Base-by-base conservation (phyloP, 139 green algal genomes). In the Micractinium conductrix region DNA sequence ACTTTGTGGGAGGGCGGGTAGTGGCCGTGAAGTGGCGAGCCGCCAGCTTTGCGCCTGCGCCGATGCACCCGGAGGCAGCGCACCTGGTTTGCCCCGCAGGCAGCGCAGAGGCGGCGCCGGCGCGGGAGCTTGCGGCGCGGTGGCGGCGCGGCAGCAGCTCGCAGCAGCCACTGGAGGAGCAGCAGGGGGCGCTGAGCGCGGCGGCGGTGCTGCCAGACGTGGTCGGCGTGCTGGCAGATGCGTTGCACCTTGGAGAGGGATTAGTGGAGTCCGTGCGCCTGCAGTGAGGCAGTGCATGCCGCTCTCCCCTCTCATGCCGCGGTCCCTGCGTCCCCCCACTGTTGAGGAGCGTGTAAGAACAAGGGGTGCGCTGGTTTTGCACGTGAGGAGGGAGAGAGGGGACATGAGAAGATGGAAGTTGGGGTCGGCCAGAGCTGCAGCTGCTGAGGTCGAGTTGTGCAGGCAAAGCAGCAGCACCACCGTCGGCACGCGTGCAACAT, bases 21-120 rank as follows among this genome's bases (percentile, higher is more conserved):
- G 79, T 96, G 45, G 93, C 90, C 7, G 55, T 97, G 40, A 95
- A 94, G 58, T 95, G 92, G 91, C 63, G 62, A 30, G 55, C 90
- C 0, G 67, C 85, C 7, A 88, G 87, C 0, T 88, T 93, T 44
- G 35, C 91, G 10, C 76, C 91, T 12, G 70, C 74, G 9, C 79
- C 84, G 40, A 78, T 95, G 73, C 78, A 81, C 10, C 84, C 87
- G 0, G 79, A 81, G 24, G 42, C 22, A 6, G 62, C 62, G 8
- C 78, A 82, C 58, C 76, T 82, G 37, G 28, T 35, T 28, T 82
- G 76, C 58, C 76, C 76, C 12, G 53, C 55, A 2, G 76, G 76
- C 76, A 73, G 58, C 43, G 12, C 21, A 7, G 42, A 83, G n/a
- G 78, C 78, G 21, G 78, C 62, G 30, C 1, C 78, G 9, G 78